Evolutionary conservation across 2,329 filamentous ascomycete genomes (phyloP).

Genomic region (Fusarium lyarnte): DNA sequence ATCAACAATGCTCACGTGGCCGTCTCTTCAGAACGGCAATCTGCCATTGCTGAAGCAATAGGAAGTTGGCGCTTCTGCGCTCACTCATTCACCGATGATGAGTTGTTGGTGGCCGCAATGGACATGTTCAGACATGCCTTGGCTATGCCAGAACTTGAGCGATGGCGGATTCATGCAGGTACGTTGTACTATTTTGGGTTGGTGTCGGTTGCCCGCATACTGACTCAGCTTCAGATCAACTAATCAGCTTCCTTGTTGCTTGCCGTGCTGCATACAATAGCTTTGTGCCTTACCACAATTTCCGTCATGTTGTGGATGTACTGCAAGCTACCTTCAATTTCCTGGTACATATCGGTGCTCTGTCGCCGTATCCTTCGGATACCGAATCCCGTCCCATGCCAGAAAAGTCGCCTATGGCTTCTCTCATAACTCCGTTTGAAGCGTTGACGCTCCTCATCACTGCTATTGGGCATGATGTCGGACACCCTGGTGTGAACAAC

Average conservation of each 20-base stretch:
- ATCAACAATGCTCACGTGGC: slow-evolving; percentile 73
- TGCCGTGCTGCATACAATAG: slow-evolving; percentile 95
- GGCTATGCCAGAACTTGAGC: slow-evolving; percentile 79
- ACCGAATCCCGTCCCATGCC: slow-evolving; percentile 44
- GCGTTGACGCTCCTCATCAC: slow-evolving; percentile 89
- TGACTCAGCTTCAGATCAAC: slow-evolving; percentile 70
- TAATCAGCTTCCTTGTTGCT: slow-evolving; percentile 86
- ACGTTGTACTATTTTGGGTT: slow-evolving; percentile 47
- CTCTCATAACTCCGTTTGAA: slow-evolving; percentile 85
- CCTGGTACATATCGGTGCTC: slow-evolving; percentile 79
- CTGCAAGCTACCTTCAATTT: slow-evolving; percentile 94
- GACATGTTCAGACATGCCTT: slow-evolving; percentile 92
- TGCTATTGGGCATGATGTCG: slow-evolving; percentile 97
- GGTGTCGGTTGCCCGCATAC: slow-evolving; percentile 39
- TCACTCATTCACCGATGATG: slow-evolving; percentile 89
- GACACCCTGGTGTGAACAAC: slow-evolving; percentile 97
- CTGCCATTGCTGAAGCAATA: slow-evolving; percentile 73
- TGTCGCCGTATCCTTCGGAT: slow-evolving; percentile 71
- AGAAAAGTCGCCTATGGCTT: slow-evolving; percentile 72
- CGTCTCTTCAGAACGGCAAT: slow-evolving; percentile 72
- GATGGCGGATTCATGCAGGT: slow-evolving; percentile 84
- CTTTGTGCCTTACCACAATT: slow-evolving; percentile 98
- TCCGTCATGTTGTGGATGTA: slow-evolving; percentile 95
- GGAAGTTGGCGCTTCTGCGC: slow-evolving; percentile 89
- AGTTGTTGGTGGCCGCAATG: slow-evolving; percentile 85